Conservation (phyloP, 495 filamentous ascomycete species). For the Bacidia rubella region DNA sequence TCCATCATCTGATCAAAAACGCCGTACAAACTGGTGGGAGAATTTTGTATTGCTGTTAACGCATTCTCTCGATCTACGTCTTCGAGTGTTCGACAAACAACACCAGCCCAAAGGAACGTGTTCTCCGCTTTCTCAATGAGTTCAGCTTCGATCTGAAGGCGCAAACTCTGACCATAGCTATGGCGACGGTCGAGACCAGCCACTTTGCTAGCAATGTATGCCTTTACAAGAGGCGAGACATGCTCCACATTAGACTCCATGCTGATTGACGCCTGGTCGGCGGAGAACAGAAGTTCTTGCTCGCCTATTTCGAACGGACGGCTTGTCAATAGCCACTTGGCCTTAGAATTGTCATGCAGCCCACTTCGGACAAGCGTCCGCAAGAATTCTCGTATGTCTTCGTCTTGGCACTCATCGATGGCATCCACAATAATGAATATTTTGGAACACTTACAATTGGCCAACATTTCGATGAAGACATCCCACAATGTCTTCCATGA, state of each 20-base stretch:
- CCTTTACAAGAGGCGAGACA: conserved; percentile 18
- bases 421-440: conserved; percentile 14
- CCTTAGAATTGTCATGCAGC: neutral
- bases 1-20: neutral
- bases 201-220: conserved; percentile 18
- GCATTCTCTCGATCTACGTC: conserved; percentile 13
- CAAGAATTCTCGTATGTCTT: conserved; percentile 3
- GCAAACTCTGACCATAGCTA: conserved; percentile 9
- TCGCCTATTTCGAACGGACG: neutral
- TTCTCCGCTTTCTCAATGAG: conserved; percentile 20
- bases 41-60: neutral
- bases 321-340: conserved; percentile 2
- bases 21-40: neutral
- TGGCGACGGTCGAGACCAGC: conserved; percentile 9
- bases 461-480: neutral
- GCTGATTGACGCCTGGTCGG: neutral
- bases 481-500: conserved; percentile 1
- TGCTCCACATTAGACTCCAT: conserved; percentile 22
- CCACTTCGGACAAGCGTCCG: neutral
- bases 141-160: conserved; percentile 8
- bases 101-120: conserved; percentile 26
- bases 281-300: neutral
- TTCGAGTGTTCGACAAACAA: conserved; percentile 19
- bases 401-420: conserved; percentile 14
- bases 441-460: neutral